Conservation (phyloP, 192 early-diverging fungal species). For the Helicostylum pulchrum region DNA sequence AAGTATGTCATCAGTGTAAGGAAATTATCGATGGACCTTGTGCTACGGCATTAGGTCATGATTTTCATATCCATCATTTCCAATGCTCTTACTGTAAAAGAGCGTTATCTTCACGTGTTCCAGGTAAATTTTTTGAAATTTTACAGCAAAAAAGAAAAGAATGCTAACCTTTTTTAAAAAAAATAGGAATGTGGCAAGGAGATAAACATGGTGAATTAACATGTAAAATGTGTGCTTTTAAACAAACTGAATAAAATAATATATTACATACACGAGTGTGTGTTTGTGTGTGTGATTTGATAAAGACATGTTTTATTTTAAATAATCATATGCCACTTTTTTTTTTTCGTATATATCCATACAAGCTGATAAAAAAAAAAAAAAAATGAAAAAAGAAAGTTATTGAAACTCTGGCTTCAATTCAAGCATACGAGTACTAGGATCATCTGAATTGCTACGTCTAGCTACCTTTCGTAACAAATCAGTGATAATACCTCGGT, state of each 20-base stretch:
- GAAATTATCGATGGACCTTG: slow-evolving; percentile 22
- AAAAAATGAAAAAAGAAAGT: no score
- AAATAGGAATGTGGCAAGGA: slow-evolving; percentile 20
- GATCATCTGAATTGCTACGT: slow-evolving; percentile 27
- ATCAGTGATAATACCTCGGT: slow-evolving; percentile 41
- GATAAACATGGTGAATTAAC: slow-evolving; percentile 7
- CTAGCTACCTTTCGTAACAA: slow-evolving; percentile 49
- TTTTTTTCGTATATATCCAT: no score
- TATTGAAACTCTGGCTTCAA: slow-evolving; percentile 28
- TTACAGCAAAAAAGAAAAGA: background rate
- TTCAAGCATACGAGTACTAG: slow-evolving; percentile 29
- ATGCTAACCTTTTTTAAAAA: background rate
- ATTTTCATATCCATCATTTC: slow-evolving; percentile 37
- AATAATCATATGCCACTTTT: no score
- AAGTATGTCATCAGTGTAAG: slow-evolving; percentile 21
- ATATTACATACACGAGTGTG: no score
- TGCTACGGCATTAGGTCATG: slow-evolving; percentile 26
- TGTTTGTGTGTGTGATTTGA: no score
- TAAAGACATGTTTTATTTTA: no score
- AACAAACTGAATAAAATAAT: background rate
- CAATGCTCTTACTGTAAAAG: slow-evolving; percentile 29
- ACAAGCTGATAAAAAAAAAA: no score
- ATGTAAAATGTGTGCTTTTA: slow-evolving; percentile 19
- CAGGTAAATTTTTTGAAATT: slow-evolving; percentile 18
- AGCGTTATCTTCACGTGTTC: slow-evolving; percentile 31